Base-by-base conservation (phyloP, 306 rosid species). In the Prosopis cineraria region DNA sequence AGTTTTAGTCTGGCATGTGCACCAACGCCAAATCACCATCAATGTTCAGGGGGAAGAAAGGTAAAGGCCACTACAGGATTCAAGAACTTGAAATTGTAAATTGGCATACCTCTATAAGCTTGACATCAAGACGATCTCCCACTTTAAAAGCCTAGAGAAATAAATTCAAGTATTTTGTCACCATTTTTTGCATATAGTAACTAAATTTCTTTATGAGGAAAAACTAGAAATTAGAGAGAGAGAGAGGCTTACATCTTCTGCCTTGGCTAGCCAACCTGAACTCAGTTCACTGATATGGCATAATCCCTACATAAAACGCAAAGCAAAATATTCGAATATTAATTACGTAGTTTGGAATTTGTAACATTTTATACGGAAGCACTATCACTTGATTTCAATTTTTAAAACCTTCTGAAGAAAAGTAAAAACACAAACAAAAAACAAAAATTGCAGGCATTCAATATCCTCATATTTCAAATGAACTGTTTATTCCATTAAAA, bases 211-310 rank as follows among this genome's bases (percentile, higher is more conserved):
- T 78, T 65, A 10, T 0, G 11, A 8, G 41, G 73, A 72, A 66
- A 65, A 36, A 36, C 22, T 63, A 52, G 33, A 33, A 50, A 34
- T 63, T 4, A 70, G 79, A 34, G 43, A 40, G 34, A 31, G 34
- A 73, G 20, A 62, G 29, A 76, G 44, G 58, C 91, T 84, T 81
- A 92, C 98, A 86, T 95, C 98, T 83, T 95, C 98, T 39, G 98
- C 89, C 92, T 92, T 95, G 37, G 98, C 88, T 82, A 95, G 84
- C 97, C 97, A 92, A 55, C 91, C 84, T 53, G 98, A 79, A 85
- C 92, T 92, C 82, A 95, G 82, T 89, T 95, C 98, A 66, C 98
- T 95, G 62, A 95, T 88, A 79, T 95, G 98, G 86, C 98, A 95
- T 72, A 95, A 97, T 82, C 98, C 98, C 98, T 92, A 81, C 68